A percentile compares a stretch with the other conserved stretches of the same genome.
These are phyloP conservation scores for Periconia macrospinosa DNA, from an alignment of 2,329 filamentous ascomycete genomes.

Conservation along the genomic window DNA sequence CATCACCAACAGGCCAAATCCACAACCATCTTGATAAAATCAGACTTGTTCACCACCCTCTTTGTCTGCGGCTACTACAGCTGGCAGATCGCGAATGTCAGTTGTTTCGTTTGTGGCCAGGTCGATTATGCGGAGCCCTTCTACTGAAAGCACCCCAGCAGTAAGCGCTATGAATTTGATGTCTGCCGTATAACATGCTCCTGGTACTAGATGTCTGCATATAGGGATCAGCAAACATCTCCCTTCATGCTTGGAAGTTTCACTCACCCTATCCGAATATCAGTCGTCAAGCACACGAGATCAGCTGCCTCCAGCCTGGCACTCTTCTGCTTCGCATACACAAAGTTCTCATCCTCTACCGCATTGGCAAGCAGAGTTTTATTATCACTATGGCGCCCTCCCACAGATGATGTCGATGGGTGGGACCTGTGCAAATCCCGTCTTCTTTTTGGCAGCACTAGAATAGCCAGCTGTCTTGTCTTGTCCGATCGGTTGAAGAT, in stretches of 20 bases:
- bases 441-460: slow-evolving; percentile 67
- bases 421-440: slow-evolving; percentile 52
- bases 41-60: background rate
- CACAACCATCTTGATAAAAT: no score
- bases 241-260: background rate
- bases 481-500: slow-evolving; percentile 70
- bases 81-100: slow-evolving; percentile 74
- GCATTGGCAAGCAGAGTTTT: slow-evolving; percentile 60
- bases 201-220: slow-evolving; percentile 66
- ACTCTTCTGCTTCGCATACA: slow-evolving; percentile 71
- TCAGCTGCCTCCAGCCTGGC: slow-evolving; percentile 66
- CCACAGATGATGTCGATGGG: slow-evolving; percentile 46
- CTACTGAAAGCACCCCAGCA: slow-evolving; percentile 69
- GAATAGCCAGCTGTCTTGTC: slow-evolving; percentile 69
- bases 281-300: slow-evolving; percentile 73
- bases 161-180: slow-evolving; percentile 70
- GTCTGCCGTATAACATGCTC: slow-evolving; percentile 73
- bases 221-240: slow-evolving; percentile 15
- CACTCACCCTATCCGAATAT: slow-evolving; percentile 69
- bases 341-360: slow-evolving; percentile 70
- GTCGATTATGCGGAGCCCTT: slow-evolving; percentile 74
- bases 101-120: slow-evolving; percentile 74
- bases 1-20: no score
- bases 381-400: slow-evolving; percentile 32
- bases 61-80: slow-evolving; percentile 54